Evolutionary conservation across 129 eudicot genomes (phyloP).

Genomic region (Flaveria linearis): DNA sequence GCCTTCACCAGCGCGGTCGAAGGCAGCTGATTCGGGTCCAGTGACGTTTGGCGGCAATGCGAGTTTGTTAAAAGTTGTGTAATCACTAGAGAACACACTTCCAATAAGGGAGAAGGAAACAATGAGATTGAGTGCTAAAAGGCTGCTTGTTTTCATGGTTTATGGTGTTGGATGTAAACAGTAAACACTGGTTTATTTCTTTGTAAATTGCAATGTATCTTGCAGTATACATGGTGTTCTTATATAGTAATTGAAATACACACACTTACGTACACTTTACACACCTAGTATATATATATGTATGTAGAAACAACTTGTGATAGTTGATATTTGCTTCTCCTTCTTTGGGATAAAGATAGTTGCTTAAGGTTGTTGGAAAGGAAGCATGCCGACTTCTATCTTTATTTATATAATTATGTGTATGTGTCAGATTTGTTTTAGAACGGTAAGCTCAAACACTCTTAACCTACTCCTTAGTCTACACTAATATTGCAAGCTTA

Average conservation of each 20-base stretch:
- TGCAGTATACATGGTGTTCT: background rate
- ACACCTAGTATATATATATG: background rate
- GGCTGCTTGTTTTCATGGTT: slow-evolving; percentile 24
- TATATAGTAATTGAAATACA: slow-evolving; percentile 7
- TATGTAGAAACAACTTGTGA: slow-evolving; percentile 24
- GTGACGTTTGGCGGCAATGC: slow-evolving; percentile 34
- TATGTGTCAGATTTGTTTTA: too few relatives aligned
- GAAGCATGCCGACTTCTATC: slow-evolving; percentile 16
- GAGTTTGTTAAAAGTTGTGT: slow-evolving; percentile 28
- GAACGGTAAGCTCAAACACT: too few relatives aligned
- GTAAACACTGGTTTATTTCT: background rate
- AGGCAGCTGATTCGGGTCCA: slow-evolving; percentile 41
- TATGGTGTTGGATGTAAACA: background rate
- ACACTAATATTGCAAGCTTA: too few relatives aligned
- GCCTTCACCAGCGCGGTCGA: slow-evolving; percentile 46
- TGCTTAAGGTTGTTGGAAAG: slow-evolving; percentile 30
- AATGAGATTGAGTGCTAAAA: slow-evolving; percentile 2
- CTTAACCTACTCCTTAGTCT: too few relatives aligned
- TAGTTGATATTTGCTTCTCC: slow-evolving; percentile 29
- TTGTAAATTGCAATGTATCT: slow-evolving; percentile 9
- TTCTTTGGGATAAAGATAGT: slow-evolving; percentile 27
- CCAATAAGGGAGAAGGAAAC: slow-evolving; percentile 26
- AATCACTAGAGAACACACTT: slow-evolving; percentile 29
- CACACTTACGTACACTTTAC: background rate
- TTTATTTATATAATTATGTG: background rate